A percentile compares a stretch with the other conserved stretches of the same genome.
Evolutionary conservation across 2,329 filamentous ascomycete species (phyloP).

Genomic region (Pseudofabraea citricarpa): DNA sequence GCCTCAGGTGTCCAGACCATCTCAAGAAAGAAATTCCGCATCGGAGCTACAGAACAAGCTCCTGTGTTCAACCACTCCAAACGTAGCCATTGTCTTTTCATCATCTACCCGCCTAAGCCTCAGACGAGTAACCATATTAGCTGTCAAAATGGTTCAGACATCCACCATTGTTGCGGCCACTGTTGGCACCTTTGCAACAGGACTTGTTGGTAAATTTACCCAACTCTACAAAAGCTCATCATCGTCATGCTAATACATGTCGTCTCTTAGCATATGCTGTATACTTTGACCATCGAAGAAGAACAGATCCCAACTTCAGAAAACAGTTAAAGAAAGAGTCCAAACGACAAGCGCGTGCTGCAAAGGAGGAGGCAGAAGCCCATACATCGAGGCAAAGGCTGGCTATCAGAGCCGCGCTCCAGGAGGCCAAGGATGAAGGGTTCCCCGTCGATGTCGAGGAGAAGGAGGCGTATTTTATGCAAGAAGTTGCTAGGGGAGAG

Average conservation of each 20-base stretch:
- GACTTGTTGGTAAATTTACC: constrained; percentile 52
- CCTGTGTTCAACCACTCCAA: not conserved
- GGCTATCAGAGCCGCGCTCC: constrained; percentile 69
- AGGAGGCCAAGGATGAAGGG: constrained; percentile 82
- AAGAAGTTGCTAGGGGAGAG: constrained; percentile 88
- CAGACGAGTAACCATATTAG: not conserved
- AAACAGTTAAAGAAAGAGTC: constrained; percentile 69
- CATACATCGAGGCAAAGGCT: constrained; percentile 64
- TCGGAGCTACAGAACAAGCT: not conserved
- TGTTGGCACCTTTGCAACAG: constrained; percentile 55
- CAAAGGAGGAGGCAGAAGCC: constrained; percentile 67
- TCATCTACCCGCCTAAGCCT: not conserved
- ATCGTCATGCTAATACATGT: constrained; percentile 17
- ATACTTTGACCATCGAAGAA: constrained; percentile 66
- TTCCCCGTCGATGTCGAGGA: constrained; percentile 89
- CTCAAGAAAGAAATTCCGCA: not conserved
- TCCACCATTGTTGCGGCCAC: constrained; percentile 56
- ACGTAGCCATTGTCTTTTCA: not conserved
- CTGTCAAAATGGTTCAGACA: constrained; percentile 40
- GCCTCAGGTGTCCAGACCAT: not conserved
- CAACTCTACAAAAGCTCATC: no score
- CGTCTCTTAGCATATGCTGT: constrained; percentile 51
- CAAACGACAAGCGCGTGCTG: constrained; percentile 64
- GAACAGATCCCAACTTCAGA: constrained; percentile 60
- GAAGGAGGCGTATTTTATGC: constrained; percentile 95